Conservation (phyloP, 441 rosid species). For the Geranium incanum region DNA sequence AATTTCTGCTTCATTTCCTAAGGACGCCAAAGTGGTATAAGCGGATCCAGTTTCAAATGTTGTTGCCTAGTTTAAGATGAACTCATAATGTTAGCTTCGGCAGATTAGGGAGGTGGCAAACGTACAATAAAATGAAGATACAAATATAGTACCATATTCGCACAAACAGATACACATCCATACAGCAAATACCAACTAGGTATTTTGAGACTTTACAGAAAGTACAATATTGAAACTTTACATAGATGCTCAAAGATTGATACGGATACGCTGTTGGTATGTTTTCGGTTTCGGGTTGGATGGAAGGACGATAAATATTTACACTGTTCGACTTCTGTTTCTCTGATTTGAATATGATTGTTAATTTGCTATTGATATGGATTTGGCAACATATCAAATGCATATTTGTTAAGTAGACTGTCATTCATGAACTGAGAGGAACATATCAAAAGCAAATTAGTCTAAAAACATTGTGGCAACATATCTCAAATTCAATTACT, state of each 20-base stretch:
- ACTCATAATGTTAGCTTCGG: not conserved
- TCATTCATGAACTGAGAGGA: not conserved
- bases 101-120: not conserved
- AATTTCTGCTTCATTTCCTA: constrained; percentile 50
- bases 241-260: not conserved
- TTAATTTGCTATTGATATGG: not conserved
- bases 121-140: not conserved
- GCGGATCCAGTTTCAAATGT: constrained; percentile 11
- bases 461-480: no score
- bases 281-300: not conserved
- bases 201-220: not conserved
- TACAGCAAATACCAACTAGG: not conserved
- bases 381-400: not conserved
- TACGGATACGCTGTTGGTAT: not conserved
- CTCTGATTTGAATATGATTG: not conserved
- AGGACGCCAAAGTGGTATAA: constrained; percentile 30
- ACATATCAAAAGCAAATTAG: not conserved
- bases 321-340: not conserved
- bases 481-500: not conserved
- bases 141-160: not conserved
- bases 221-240: not conserved
- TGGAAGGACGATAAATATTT: not conserved
- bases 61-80: constrained; percentile 37
- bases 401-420: not conserved
- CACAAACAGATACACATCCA: not conserved